Conservation (phyloP, 441 rosid genomes). For the Populus tomentosa region DNA sequence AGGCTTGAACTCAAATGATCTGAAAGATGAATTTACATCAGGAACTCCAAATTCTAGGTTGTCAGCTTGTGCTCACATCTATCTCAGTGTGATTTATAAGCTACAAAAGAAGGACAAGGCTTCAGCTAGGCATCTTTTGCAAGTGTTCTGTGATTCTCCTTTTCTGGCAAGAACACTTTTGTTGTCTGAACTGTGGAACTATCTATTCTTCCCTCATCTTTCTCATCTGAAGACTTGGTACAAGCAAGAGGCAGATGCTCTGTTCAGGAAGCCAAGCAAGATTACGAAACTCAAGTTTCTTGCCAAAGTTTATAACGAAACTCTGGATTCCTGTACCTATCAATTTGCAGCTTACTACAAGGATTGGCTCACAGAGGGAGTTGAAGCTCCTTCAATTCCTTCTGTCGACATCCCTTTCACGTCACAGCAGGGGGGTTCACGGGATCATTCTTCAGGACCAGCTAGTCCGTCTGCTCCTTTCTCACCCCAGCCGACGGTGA, state of each 20-base stretch:
- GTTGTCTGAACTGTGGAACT: slow-evolving; percentile 57
- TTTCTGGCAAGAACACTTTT: slow-evolving; percentile 41
- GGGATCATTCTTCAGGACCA: slow-evolving; percentile 30
- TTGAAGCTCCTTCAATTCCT: slow-evolving; percentile 53
- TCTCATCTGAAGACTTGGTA: slow-evolving; percentile 59
- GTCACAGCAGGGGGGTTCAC: slow-evolving; percentile 27
- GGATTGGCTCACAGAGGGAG: slow-evolving; percentile 61
- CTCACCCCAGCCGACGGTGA: slow-evolving; percentile 51
- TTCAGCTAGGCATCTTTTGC: slow-evolving; percentile 59
- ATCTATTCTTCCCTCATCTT: slow-evolving; percentile 58
- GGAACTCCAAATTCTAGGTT: slow-evolving; percentile 42
- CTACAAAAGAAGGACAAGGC: slow-evolving; percentile 51
- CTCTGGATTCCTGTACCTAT: slow-evolving; percentile 51
- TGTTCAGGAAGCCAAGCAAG: slow-evolving; percentile 28
- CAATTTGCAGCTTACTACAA: slow-evolving; percentile 61
- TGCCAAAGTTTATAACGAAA: slow-evolving; percentile 50
- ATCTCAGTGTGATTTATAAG: slow-evolving; percentile 51
- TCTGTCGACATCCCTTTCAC: slow-evolving; percentile 39
- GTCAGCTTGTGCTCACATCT: slow-evolving; percentile 63
- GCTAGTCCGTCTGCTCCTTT: slow-evolving; percentile 31
- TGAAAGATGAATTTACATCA: slow-evolving; percentile 37
- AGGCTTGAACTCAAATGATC: slow-evolving; percentile 38
- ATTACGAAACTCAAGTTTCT: slow-evolving; percentile 46
- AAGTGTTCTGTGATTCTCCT: slow-evolving; percentile 59
- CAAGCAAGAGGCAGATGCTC: slow-evolving; percentile 45